A percentile compares a stretch with the other conserved stretches of the same genome.
Evolutionary conservation across 2,329 filamentous ascomycete genomes (phyloP).

Genomic region (Aureobasidium mangrovei): DNA sequence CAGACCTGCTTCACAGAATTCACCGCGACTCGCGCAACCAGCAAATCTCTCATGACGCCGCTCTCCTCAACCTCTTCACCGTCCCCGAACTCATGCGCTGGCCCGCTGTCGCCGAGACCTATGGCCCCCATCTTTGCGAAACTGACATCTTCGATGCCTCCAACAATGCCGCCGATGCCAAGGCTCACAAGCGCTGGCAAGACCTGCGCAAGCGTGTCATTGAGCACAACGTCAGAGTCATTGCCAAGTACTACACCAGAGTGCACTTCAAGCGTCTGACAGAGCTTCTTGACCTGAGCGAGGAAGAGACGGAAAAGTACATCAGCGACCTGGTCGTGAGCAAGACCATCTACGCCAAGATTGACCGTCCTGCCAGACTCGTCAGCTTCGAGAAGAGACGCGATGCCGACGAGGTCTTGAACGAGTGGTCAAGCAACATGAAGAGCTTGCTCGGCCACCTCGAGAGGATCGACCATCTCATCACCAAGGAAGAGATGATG

Average conservation of each 20-base stretch:
- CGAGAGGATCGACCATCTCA: slow-evolving; percentile 92
- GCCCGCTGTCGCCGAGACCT: slow-evolving; percentile 84
- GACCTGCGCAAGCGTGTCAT: slow-evolving; percentile 97
- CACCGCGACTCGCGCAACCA: slow-evolving; percentile 74
- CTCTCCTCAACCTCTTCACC: slow-evolving; percentile 89
- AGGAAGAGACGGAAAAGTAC: slow-evolving; percentile 98
- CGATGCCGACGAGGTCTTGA: slow-evolving; percentile 90
- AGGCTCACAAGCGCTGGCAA: slow-evolving; percentile 80
- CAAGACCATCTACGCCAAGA: slow-evolving; percentile 97
- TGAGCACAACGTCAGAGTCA: slow-evolving; percentile 95
- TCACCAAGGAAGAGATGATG: slow-evolving; percentile 99
- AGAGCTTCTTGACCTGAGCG: slow-evolving; percentile 79
- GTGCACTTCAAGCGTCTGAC: slow-evolving; percentile 89
- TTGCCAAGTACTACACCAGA: slow-evolving; percentile 98
- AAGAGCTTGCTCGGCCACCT: slow-evolving; percentile 78
- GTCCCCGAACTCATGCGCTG: slow-evolving; percentile 96
- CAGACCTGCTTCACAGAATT: slow-evolving; percentile 90
- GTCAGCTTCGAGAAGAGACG: slow-evolving; percentile 93
- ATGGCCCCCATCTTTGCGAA: slow-evolving; percentile 75
- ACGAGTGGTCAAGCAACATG: slow-evolving; percentile 99
- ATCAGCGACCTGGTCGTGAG: slow-evolving; percentile 94
- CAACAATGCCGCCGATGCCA: slow-evolving; percentile 55
- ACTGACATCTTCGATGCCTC: slow-evolving; percentile 78
- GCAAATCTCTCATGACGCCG: slow-evolving; percentile 64
- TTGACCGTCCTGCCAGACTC: slow-evolving; percentile 83